phyloP scores from a whole-genome alignment of 345 rosid genomes.

The Conringia planisiliqua region DNA sequence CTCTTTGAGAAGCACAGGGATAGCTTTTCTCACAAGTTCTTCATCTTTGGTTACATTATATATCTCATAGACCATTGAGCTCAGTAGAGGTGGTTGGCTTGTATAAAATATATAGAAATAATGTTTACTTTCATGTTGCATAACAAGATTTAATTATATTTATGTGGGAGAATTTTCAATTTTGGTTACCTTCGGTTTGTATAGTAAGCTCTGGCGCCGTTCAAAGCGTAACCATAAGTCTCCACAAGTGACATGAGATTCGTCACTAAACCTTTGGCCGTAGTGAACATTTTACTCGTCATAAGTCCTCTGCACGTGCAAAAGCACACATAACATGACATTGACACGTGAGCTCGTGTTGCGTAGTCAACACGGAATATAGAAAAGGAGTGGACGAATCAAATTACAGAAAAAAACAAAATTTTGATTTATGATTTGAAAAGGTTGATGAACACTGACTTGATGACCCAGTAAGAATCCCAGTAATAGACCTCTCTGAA shows the following conservation, averaged over 20 bases:
- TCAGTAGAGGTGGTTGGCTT: conserved; percentile 90
- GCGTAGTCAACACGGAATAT: conserved; percentile 17
- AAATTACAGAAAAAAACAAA: neutral
- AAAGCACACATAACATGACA: neutral
- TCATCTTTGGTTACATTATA: conserved; percentile 61
- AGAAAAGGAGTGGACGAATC: neutral
- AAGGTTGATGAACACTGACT: conserved; percentile 37
- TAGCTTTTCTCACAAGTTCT: conserved; percentile 48
- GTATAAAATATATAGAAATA: neutral
- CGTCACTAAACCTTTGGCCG: conserved; percentile 67
- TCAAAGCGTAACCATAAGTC: conserved; percentile 68
- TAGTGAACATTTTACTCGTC: conserved; percentile 74
- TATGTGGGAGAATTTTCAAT: neutral
- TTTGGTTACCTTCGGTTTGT: conserved; percentile 70
- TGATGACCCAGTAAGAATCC: conserved; percentile 96
- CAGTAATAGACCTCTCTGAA: conserved; percentile 90
- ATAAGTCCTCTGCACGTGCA: conserved; percentile 70
- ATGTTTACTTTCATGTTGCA: neutral
- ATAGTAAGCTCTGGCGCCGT: conserved; percentile 80
- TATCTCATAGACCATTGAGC: conserved; percentile 76
- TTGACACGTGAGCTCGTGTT: conserved; percentile 8
- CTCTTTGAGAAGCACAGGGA: conserved; percentile 74
- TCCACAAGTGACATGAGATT: conserved; percentile 70
- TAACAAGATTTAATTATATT: neutral
- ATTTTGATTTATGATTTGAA: neutral